These are phyloP conservation scores for Lanmaoa pseudosensibilis DNA, from an alignment of 768 basidiomycete species.

Conservation along the genomic window DNA sequence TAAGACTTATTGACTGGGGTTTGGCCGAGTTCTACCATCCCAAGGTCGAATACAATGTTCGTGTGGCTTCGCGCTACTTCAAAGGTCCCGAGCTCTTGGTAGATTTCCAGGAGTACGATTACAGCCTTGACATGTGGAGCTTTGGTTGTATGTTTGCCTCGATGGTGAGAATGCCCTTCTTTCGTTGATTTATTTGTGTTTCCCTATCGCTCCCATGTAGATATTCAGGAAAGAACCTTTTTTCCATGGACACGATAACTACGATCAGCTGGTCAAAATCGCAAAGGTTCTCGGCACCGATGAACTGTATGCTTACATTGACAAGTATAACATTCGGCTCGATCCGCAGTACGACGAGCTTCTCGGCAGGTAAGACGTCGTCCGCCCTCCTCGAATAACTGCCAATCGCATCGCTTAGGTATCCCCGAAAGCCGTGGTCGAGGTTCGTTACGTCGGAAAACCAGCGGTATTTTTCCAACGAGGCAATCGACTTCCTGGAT, in stretches of 20 bases:
- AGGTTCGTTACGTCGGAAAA: constrained; percentile 95
- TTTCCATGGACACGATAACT: constrained; percentile 99
- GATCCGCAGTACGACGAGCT: constrained; percentile 97
- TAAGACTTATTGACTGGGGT: constrained; percentile 98
- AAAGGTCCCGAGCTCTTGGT: constrained; percentile 96
- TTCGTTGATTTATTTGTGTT: neutral
- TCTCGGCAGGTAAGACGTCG: constrained; percentile 64
- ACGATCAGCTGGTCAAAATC: constrained; percentile 97
- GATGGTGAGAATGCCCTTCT: constrained; percentile 63
- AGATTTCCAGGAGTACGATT: constrained; percentile 98
- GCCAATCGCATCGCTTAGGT: constrained; percentile 44
- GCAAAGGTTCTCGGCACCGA: constrained; percentile 97
- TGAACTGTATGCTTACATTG: constrained; percentile 87
- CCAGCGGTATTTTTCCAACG: constrained; percentile 94
- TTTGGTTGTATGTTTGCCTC: constrained; percentile 98
- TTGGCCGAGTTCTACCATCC: constrained; percentile 98
- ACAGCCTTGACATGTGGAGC: constrained; percentile 98
- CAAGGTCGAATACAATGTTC: constrained; percentile 96
- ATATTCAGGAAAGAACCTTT: constrained; percentile 99
- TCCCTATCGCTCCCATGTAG: constrained; percentile 40
- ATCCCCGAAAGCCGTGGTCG: constrained; percentile 93
- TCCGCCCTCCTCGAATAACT: constrained; percentile 8
- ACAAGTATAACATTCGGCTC: constrained; percentile 93
- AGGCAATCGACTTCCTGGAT: constrained; percentile 95
- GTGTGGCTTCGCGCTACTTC: constrained; percentile 96